Evolutionary conservation across 768 basidiomycete species (phyloP).

Genomic region (Wakefieldia striispora): DNA sequence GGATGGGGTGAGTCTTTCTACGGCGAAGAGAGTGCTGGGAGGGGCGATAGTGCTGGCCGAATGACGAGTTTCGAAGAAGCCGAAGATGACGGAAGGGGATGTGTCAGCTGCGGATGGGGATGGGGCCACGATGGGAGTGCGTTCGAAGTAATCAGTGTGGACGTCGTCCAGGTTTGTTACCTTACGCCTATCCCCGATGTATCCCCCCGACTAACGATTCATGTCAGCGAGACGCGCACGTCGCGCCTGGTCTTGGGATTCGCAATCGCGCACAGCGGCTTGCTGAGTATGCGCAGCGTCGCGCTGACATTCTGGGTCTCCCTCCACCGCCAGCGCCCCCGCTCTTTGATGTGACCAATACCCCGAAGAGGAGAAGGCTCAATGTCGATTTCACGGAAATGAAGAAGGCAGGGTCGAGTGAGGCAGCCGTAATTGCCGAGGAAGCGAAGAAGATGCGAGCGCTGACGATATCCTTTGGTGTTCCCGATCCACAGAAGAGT

Average conservation of each 20-base stretch:
- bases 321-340: slow-evolving; percentile 27
- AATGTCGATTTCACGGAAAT: slow-evolving; percentile 23
- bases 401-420: slow-evolving; percentile 20
- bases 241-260: slow-evolving; percentile 50
- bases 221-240: slow-evolving; percentile 49
- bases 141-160: slow-evolving; percentile 64
- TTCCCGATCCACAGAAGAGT: slow-evolving; percentile 28
- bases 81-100: slow-evolving; percentile 57
- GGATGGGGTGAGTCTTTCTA: slow-evolving; percentile 38
- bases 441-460: slow-evolving; percentile 43
- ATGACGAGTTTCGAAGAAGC: slow-evolving; percentile 35
- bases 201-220: slow-evolving; percentile 4
- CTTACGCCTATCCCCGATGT: background rate
- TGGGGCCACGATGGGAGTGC: slow-evolving; percentile 76
- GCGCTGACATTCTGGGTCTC: slow-evolving; percentile 43
- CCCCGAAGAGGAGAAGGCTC: slow-evolving; percentile 29
- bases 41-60: slow-evolving; percentile 23
- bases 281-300: slow-evolving; percentile 62
- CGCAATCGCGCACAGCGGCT: slow-evolving; percentile 68
- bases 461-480: slow-evolving; percentile 50
- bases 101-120: slow-evolving; percentile 76
- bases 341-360: slow-evolving; percentile 33
- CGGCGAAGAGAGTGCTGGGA: slow-evolving; percentile 29
- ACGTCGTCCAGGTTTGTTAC: slow-evolving; percentile 59
- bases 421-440: slow-evolving; percentile 28